These are phyloP conservation scores for Halophytophthora polymorphica DNA, from an alignment of 352 stramenopile species.

Conservation along the genomic window DNA sequence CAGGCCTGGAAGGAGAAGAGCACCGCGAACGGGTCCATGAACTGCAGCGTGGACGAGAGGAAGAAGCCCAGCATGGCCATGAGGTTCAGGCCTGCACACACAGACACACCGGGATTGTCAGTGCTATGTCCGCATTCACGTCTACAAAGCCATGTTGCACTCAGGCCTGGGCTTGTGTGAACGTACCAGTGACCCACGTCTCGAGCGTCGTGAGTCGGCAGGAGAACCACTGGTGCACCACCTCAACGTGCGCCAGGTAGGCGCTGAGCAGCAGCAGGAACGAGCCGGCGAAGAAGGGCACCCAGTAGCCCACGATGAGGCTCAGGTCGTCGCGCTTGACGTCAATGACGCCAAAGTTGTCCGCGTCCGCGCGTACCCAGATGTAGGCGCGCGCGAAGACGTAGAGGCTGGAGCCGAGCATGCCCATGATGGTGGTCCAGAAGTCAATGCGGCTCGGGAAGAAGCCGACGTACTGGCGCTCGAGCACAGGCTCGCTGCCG, in stretches of 20 bases:
- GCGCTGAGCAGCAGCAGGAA: slow-evolving; percentile 72
- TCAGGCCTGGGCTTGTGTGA: neutral
- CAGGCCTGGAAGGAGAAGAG: slow-evolving; percentile 74
- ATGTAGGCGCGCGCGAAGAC: slow-evolving; percentile 59
- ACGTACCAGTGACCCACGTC: slow-evolving; percentile 49
- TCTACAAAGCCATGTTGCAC: slow-evolving; percentile 5
- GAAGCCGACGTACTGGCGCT: slow-evolving; percentile 67
- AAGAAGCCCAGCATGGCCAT: slow-evolving; percentile 71
- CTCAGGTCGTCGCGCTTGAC: slow-evolving; percentile 56
- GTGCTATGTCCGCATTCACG: slow-evolving; percentile 11
- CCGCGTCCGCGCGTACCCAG: slow-evolving; percentile 42
- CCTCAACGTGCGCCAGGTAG: slow-evolving; percentile 80
- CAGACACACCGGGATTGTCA: slow-evolving; percentile 1
- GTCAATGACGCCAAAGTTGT: slow-evolving; percentile 77
- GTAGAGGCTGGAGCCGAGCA: slow-evolving; percentile 61
- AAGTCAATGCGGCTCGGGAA: slow-evolving; percentile 85
- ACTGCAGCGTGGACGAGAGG: slow-evolving; percentile 75
- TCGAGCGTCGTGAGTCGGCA: slow-evolving; percentile 59
- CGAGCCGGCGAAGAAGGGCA: slow-evolving; percentile 78
- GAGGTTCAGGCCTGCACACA: slow-evolving; percentile 49
- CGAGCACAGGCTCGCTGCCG: slow-evolving; percentile 59
- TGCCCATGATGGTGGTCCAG: slow-evolving; percentile 62
- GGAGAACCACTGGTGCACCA: slow-evolving; percentile 82
- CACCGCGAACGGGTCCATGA: slow-evolving; percentile 79
- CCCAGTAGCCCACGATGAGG: slow-evolving; percentile 78